Base-by-base conservation (phyloP, 2,329 filamentous ascomycete species). In the Cytospora mali region DNA sequence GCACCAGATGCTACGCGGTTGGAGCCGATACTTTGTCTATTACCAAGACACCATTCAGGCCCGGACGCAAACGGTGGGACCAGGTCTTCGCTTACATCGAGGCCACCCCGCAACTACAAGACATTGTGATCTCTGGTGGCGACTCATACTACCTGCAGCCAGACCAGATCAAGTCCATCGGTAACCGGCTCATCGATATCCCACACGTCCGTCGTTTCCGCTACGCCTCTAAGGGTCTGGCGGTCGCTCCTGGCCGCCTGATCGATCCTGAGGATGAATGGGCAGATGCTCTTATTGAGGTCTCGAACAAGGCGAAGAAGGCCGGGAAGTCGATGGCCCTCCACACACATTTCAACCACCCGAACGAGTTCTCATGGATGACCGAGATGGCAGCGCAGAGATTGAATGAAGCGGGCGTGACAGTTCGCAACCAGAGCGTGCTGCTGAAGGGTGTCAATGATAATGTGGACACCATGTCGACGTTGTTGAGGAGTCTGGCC, bases 281-380 rank as follows among this genome's bases (percentile, higher is more conserved):
- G 86, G 75, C 79, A 1, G 73, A 79, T 3, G 76, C 81, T 1
- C 73, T 88, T 50, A 77, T 86, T 29, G 74, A 75, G 4, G 71
- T 89, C 1, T 79, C 80, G 0, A 77, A 81, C 54, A 73, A 75
- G 62, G 85, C 83, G 4, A 79, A 79, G 61, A 69, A 72, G 55
- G 76, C 80, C 27, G 85, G 84, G 6, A 88, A 88, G 70, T 78
- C 83, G 56, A 79, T 88, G 66, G 85, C 84, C 4, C 74, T 88
- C 59, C 86, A 89, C 69, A 89, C 86, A 0, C 87, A 89, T 68
- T 86, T 88, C 73, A 88, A 88, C 67, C 84, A 88, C 66, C 81
- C 84, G 0, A 79, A 79, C 42, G 86, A 88, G 70, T 81, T 88
- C 61, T 84, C 84, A 4, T 88, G 85, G 85, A 75, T 87, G 28